phyloP scores from a whole-genome alignment of 129 eudicot genomes.

The carrot (Daucus carota) region DNA sequence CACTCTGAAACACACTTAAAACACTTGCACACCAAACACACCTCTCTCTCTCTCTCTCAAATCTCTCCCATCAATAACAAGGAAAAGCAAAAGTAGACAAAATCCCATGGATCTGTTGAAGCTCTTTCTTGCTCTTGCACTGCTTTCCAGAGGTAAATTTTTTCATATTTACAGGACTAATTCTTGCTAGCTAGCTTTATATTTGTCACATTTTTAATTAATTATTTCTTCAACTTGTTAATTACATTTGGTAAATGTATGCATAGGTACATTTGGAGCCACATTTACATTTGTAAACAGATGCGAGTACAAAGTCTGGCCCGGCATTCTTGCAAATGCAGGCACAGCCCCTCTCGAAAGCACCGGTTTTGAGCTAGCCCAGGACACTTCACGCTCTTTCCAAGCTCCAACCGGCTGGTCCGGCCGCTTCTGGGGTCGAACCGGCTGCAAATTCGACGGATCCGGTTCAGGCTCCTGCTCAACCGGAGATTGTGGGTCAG shows the following conservation, averaged over 20 bases:
- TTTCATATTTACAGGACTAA: not conserved
- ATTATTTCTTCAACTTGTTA: not conserved
- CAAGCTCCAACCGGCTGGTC: conserved; percentile 97
- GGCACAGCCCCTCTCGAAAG: conserved; percentile 65
- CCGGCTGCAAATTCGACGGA: conserved; percentile 66
- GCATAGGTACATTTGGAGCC: conserved; percentile 50
- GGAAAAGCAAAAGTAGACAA: not conserved
- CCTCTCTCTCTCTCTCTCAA: not conserved
- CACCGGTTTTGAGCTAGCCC: conserved; percentile 80
- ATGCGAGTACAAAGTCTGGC: conserved; percentile 90
- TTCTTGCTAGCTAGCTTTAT: not conserved
- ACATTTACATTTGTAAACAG: conserved; percentile 86
- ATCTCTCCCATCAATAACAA: no score
- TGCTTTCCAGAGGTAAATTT: conserved; percentile 36
- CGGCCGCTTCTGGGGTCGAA: conserved; percentile 93
- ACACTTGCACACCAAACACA: conserved; percentile 4
- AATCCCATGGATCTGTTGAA: conserved; percentile 43
- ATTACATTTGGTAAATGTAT: not conserved
- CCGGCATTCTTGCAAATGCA: conserved; percentile 85
- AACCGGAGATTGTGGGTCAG: conserved; percentile 89
- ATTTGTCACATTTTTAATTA: not conserved
- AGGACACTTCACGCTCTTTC: conserved; percentile 49
- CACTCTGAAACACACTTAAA: not conserved
- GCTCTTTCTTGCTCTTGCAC: conserved; percentile 27
- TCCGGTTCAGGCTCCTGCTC: conserved; percentile 62